A percentile compares a stretch with the other conserved stretches of the same genome.
Conservation (phyloP, 306 rosid genomes). For the Cucurbita maxima region DNA sequence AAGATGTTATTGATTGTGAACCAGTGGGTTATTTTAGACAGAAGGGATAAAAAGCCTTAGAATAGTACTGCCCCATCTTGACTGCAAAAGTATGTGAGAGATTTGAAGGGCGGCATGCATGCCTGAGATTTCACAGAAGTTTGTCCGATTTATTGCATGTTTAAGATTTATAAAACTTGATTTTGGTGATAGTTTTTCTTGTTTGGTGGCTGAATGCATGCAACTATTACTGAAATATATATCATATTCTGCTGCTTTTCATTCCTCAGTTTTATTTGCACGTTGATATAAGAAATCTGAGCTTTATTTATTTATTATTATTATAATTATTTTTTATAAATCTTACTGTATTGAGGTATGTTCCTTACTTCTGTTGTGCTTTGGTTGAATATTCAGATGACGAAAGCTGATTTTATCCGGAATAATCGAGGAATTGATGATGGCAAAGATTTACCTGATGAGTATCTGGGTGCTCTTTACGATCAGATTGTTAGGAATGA, state of each 20-base stretch:
- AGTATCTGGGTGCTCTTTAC: constrained; percentile 77
- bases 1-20: not conserved
- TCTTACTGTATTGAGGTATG: constrained; percentile 4
- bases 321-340: too few species aligned
- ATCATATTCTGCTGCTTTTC: not conserved
- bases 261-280: not conserved
- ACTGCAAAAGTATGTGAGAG: not conserved
- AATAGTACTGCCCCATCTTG: not conserved
- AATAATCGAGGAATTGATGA: constrained; percentile 97
- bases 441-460: constrained; percentile 92
- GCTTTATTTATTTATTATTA: not conserved
- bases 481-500: constrained; percentile 87
- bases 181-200: not conserved
- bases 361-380: constrained; percentile 18
- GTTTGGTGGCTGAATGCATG: not conserved
- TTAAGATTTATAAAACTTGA: not conserved
- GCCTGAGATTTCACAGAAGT: not conserved
- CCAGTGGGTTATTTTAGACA: not conserved
- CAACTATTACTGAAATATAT: not conserved
- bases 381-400: constrained; percentile 60
- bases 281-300: not conserved
- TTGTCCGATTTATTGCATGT: not conserved
- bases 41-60: not conserved
- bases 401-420: constrained; percentile 87
- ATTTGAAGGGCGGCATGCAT: not conserved